Evolutionary conservation across 2,329 filamentous ascomycete genomes (phyloP).

Genomic region (Aspergillus costaricaensis): DNA sequence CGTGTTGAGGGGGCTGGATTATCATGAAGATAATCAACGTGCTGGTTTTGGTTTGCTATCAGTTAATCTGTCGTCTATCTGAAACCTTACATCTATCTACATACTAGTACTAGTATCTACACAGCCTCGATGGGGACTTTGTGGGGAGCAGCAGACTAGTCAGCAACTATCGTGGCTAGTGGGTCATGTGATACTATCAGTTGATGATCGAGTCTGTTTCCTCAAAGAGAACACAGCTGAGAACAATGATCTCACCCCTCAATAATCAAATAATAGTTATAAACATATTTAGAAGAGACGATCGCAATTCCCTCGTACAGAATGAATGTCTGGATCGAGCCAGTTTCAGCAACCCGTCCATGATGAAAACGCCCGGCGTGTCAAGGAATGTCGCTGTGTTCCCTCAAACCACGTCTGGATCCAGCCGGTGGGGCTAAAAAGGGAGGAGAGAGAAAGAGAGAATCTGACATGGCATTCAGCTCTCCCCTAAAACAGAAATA

Average conservation of each 20-base stretch:
- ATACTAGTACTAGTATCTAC: neutral
- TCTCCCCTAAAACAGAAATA: neutral
- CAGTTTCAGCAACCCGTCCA: neutral
- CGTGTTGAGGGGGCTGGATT: neutral
- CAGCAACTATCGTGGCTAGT: neutral
- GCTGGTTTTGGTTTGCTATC: neutral
- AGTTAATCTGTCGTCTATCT: neutral
- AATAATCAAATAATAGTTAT: neutral
- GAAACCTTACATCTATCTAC: neutral
- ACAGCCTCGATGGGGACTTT: neutral
- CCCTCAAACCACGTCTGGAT: neutral
- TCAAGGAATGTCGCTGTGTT: neutral
- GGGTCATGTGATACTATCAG: neutral
- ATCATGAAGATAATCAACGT: conserved; percentile 1
- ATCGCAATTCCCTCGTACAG: neutral
- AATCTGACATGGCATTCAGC: neutral
- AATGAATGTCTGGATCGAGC: neutral
- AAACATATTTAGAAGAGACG: neutral
- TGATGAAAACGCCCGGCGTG: neutral
- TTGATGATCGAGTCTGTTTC: too few relatives aligned
- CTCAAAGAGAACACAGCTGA: neutral
- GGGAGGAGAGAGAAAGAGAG: neutral
- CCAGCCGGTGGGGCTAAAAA: neutral
- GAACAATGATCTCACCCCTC: too few relatives aligned
- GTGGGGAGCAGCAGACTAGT: neutral